Percentiles rank a stretch among this genome's conserved stretches.
These are phyloP conservation scores for Solanum hybrid DNA, from an alignment of 305 asterid species.

Conservation along the genomic window DNA sequence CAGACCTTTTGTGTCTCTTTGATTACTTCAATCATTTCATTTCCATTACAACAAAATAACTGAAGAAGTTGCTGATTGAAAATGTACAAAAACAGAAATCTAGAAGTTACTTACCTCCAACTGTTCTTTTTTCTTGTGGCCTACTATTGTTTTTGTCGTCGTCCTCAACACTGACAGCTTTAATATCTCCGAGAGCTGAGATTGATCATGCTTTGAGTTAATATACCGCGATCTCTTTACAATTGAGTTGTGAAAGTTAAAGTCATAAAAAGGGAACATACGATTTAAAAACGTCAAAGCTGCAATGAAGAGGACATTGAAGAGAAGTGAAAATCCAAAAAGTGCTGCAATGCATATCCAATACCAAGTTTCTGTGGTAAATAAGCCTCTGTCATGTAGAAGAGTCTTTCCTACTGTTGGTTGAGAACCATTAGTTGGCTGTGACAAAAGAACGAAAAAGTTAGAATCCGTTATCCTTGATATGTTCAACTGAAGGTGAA, in stretches of 20 bases:
- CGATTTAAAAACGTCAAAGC: slow-evolving; percentile 69
- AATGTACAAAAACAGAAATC: neutral
- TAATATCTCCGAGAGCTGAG: slow-evolving; percentile 59
- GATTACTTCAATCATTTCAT: neutral
- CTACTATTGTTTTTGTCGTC: slow-evolving; percentile 17
- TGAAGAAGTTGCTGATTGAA: neutral
- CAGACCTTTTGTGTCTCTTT: neutral
- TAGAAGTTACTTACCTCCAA: slow-evolving; percentile 29
- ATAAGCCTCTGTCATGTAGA: slow-evolving; percentile 53
- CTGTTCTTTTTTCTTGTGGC: slow-evolving; percentile 9
- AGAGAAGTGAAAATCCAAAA: slow-evolving; percentile 49
- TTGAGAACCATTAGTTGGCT: slow-evolving; percentile 46
- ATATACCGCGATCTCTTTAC: neutral
- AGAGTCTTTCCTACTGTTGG: slow-evolving; percentile 65
- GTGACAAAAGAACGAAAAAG: neutral
- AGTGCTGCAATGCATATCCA: slow-evolving; percentile 67
- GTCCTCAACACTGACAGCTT: slow-evolving; percentile 35
- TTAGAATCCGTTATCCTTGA: neutral
- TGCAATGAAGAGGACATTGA: slow-evolving; percentile 50
- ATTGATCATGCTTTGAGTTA: neutral
- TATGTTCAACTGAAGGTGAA: neutral
- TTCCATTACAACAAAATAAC: neutral
- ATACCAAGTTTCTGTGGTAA: slow-evolving; percentile 43
- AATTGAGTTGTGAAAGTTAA: neutral
- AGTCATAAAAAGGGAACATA: slow-evolving; percentile 17